These are phyloP conservation scores for Fusarium albosuccineum DNA, from an alignment of 2,329 filamentous ascomycete species.

Conservation along the genomic window DNA sequence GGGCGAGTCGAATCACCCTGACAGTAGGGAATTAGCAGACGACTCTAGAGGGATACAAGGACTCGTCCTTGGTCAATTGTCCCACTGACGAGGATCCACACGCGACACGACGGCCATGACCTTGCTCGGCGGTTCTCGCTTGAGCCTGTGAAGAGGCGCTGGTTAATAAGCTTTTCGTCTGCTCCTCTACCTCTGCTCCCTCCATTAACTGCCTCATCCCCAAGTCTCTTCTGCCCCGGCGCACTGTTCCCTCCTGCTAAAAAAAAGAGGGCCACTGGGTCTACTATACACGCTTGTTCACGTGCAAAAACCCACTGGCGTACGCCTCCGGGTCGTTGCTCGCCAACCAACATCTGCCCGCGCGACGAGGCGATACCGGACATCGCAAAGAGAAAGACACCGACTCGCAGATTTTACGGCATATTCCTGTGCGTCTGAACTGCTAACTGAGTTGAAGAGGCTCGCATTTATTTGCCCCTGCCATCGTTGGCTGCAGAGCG, in stretches of 20 bases:
- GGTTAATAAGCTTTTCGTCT: conserved; percentile 33
- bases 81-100: conserved; percentile 24
- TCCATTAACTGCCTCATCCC: conserved; percentile 13
- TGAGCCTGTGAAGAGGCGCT: conserved; percentile 25
- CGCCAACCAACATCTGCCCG: conserved; percentile 15
- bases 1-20: too few relatives aligned
- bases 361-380: conserved; percentile 16
- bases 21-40: too few relatives aligned
- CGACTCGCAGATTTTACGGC: too few relatives aligned
- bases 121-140: conserved; percentile 22
- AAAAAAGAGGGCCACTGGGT: conserved; percentile 16
- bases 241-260: background rate
- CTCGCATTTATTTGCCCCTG: background rate
- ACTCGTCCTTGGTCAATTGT: conserved; percentile 3
- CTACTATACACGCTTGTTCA: conserved; percentile 5
- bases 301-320: background rate
- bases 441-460: too few relatives aligned
- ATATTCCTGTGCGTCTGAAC: too few relatives aligned
- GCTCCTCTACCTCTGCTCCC: conserved; percentile 4
- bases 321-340: conserved; percentile 43
- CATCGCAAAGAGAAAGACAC: background rate
- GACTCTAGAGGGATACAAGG: background rate
- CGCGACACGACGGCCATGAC: conserved; percentile 14
- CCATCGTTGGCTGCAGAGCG: background rate
- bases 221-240: background rate